Percentiles rank a stretch among this genome's conserved stretches.
Conservation (phyloP, 2,329 filamentous ascomycete species). For the Fusarium temperatum region DNA sequence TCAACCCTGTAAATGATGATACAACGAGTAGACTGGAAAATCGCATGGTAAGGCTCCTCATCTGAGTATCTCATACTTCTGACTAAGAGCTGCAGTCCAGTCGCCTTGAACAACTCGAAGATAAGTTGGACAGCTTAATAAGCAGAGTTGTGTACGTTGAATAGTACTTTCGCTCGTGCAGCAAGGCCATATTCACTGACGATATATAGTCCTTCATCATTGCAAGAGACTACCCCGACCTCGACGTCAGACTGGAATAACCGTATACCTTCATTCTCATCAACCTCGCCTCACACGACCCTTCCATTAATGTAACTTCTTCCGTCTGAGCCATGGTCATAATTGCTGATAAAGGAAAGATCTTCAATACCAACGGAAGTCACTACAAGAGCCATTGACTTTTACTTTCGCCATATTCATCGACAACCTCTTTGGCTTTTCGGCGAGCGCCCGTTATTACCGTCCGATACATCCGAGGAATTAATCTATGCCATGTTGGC, state of each 20-base stretch:
- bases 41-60: not conserved
- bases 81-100: not conserved
- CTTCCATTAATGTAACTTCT: not conserved
- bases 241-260: not conserved
- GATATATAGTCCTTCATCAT: not conserved
- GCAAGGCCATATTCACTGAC: rapidly evolving
- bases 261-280: not conserved
- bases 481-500: constrained; percentile 4
- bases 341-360: not conserved
- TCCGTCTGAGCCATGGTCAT: rapidly evolving
- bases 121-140: constrained; percentile 26
- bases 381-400: not conserved
- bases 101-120: constrained; percentile 20
- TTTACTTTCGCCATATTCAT: constrained; percentile 23
- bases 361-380: not conserved
- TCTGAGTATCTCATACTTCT: rapidly evolving
- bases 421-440: constrained; percentile 30
- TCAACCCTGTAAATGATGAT: not conserved
- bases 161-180: not conserved
- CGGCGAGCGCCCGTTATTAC: not conserved
- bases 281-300: not conserved
- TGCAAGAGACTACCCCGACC: constrained; percentile 1
- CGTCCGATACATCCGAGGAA: not conserved
- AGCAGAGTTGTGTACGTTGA: constrained; percentile 5
- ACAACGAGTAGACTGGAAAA: not conserved